These are phyloP conservation scores for Raffaelea arxii DNA, from an alignment of 2,329 filamentous ascomycete species.

Conservation along the genomic window DNA sequence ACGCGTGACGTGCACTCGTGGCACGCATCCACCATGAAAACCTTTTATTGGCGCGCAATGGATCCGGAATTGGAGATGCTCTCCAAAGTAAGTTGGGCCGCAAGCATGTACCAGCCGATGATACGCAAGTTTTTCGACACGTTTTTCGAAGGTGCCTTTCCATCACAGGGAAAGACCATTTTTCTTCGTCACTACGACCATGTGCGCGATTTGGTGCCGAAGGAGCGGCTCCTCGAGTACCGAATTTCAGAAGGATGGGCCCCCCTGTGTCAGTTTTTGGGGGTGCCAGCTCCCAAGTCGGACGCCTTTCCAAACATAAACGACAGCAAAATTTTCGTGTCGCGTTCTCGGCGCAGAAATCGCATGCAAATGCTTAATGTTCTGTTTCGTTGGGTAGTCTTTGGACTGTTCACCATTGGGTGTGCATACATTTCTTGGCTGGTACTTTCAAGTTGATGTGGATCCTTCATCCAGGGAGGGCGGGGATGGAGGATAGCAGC, in stretches of 20 bases:
- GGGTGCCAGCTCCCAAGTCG: conserved; percentile 21
- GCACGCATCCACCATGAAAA: conserved; percentile 20
- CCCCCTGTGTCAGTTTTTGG: conserved; percentile 29
- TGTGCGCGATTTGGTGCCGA: conserved; percentile 23
- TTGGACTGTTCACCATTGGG: background rate
- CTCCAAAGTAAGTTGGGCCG: conserved; percentile 4
- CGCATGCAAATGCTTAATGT: conserved; percentile 16
- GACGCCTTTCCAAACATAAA: conserved; percentile 25
- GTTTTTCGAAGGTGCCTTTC: conserved; percentile 8
- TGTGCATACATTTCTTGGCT: too few species aligned
- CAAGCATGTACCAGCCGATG: conserved; percentile 10
- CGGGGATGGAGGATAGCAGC: too few species aligned
- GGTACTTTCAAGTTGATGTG: too few species aligned
- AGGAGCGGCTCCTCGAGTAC: conserved; percentile 26
- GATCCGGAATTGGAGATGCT: conserved; percentile 6
- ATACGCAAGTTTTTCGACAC: conserved; percentile 10
- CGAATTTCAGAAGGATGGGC: conserved; percentile 28
- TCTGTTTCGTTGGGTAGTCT: conserved; percentile 10
- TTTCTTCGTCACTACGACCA: conserved; percentile 7
- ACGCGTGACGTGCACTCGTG: conserved; percentile 29
- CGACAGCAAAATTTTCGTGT: conserved; percentile 14
- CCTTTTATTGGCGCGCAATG: conserved; percentile 8
- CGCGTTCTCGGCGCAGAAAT: conserved; percentile 14
- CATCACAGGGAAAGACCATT: conserved; percentile 5
- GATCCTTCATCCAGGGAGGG: too few species aligned